Conservation (phyloP, 306 rosid genomes). For the Acacia melanoxylon region DNA sequence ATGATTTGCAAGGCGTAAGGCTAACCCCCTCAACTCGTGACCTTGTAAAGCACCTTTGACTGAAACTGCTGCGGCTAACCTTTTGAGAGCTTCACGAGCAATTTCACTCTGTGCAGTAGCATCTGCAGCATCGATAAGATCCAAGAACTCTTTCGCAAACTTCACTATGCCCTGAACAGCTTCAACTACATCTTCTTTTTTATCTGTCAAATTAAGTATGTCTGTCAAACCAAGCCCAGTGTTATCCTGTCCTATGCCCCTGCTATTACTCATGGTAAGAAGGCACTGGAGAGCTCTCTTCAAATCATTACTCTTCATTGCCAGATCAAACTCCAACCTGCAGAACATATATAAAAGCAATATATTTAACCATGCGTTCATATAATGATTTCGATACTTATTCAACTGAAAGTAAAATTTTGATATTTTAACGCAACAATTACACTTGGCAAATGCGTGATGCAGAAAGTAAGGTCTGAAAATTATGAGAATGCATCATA, state of each 20-base stretch:
- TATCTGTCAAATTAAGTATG: constrained; percentile 84
- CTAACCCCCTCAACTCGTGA: constrained; percentile 84
- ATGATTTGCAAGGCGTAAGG: constrained; percentile 94
- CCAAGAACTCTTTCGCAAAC: constrained; percentile 89
- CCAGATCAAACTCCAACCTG: constrained; percentile 98
- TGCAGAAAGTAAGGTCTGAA: neutral
- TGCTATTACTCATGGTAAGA: constrained; percentile 98
- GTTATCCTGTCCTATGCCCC: constrained; percentile 80
- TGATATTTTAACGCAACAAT: neutral
- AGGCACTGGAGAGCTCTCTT: constrained; percentile 99
- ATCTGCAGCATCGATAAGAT: constrained; percentile 98
- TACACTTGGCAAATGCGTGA: neutral
- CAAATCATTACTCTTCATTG: constrained; percentile 94
- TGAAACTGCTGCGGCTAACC: constrained; percentile 94
- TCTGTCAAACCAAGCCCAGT: constrained; percentile 88
- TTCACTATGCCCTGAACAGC: constrained; percentile 96
- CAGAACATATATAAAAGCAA: constrained; percentile 20
- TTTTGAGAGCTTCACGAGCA: constrained; percentile 95
- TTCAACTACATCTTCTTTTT: constrained; percentile 75
- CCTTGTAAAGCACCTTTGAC: constrained; percentile 96
- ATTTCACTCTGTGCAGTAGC: constrained; percentile 98
- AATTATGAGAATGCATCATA: constrained; percentile 32
- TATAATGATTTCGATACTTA: constrained; percentile 6
- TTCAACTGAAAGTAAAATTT: neutral
- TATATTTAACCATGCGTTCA: constrained; percentile 6